Evolutionary conservation across 345 rosid genomes (phyloP), one percentile per base, ranked within the genome.

Genomic region (Physaria fendleri): DNA sequence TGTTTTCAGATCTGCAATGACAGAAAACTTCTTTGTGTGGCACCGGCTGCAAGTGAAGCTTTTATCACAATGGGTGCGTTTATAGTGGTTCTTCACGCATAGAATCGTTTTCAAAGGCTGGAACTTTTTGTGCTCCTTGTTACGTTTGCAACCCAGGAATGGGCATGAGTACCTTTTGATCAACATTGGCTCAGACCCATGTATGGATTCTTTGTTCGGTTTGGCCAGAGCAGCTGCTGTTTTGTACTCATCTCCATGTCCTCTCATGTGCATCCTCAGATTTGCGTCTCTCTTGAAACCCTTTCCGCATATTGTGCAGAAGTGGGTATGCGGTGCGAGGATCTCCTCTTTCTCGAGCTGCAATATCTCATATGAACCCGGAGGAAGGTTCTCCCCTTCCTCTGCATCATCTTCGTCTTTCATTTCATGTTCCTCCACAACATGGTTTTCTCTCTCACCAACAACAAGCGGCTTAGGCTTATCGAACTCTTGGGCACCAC

Each of bases 221-320:
- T 93, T 93, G 0, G 95, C 95, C 1, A 93, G 87, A 14, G 99
- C 99, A 8, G 93, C 97, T 0, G 94, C 74, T 3, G 99, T 86
- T 65, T 93, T 93, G 75, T 93, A 93, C 76, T 93, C 95, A 15
- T 93, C 97, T 4, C 99, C 99, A 16, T 93, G 99, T 5, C 99
- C 99, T 76, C 99, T 76, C 99, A 93, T 93, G 65, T 93, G 99
- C 99, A 93, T 93, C 18, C 99, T 77, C 47, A 93, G 71, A 66
- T 93, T 93, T 0, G 99, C 99, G 32, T 93, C 99, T 67, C 99
- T 79, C 74, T 93, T 93, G 60, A 93, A 93, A 28, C 99, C 99
- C 49, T 93, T 93, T n/a, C 99, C 99, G 52, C 99, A 93, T 50
- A 93, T 86, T 0, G 83, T 81, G 69, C 99, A 93, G 76, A 93